phyloP scores from a whole-genome alignment of 768 basidiomycete species.

The Steccherinum ochraceum region DNA sequence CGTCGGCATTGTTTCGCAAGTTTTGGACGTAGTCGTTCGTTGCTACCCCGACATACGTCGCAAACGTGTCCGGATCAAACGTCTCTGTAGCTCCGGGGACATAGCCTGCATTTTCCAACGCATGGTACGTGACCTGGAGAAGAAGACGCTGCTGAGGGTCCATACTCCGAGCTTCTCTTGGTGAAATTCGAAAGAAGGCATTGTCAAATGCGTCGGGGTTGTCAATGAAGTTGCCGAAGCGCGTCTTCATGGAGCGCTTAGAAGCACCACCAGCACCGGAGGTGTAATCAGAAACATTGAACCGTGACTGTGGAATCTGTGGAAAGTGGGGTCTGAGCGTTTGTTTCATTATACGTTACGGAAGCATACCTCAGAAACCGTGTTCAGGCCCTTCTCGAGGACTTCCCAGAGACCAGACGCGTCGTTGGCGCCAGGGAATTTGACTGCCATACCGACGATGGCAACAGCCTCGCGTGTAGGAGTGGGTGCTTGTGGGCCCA shows the following conservation, averaged over 20 bases:
- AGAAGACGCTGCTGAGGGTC: constrained; percentile 72
- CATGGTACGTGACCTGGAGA: constrained; percentile 60
- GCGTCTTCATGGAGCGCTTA: constrained; percentile 41
- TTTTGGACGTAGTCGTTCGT: constrained; percentile 69
- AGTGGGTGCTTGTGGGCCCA: neutral
- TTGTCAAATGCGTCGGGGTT: constrained; percentile 58
- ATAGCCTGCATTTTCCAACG: constrained; percentile 66
- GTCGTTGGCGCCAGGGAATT: constrained; percentile 45
- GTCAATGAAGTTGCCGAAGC: constrained; percentile 59
- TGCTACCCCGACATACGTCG: constrained; percentile 62
- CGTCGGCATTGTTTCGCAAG: constrained; percentile 52
- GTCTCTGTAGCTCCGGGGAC: constrained; percentile 50
- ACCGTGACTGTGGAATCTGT: constrained; percentile 60
- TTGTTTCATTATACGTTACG: neutral
- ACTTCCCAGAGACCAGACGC: constrained; percentile 50
- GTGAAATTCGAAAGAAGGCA: constrained; percentile 65
- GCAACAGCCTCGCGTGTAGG: constrained; percentile 50
- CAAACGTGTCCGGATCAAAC: constrained; percentile 49
- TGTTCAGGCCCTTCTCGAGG: constrained; percentile 50
- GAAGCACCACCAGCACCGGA: constrained; percentile 12
- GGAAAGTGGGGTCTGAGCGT: constrained; percentile 1
- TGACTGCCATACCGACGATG: constrained; percentile 66
- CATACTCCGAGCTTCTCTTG: constrained; percentile 70
- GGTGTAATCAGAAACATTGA: constrained; percentile 38
- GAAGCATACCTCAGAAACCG: constrained; percentile 44